phyloP scores from a whole-genome alignment of 2,329 filamentous ascomycete genomes.

The Exophiala bonariae region DNA sequence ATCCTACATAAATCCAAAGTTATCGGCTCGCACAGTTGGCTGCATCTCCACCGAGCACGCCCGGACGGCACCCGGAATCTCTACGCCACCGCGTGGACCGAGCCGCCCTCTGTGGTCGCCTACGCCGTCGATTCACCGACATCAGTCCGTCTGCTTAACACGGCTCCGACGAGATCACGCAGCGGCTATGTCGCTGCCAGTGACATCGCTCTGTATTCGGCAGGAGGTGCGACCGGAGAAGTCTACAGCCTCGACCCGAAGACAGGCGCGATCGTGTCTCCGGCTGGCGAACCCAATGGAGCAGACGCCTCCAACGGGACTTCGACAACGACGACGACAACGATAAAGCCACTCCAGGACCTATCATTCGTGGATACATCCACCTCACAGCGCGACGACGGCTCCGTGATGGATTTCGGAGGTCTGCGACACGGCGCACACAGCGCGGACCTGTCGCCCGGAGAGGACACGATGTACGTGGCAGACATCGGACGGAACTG shows the following conservation, averaged over 20 bases:
- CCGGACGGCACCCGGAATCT: constrained; percentile 16
- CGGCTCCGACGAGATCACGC: constrained; percentile 21
- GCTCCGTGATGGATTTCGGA: constrained; percentile 29
- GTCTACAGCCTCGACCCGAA: constrained; percentile 27
- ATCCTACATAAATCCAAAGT: constrained; percentile 24
- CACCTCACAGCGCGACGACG: constrained; percentile 22
- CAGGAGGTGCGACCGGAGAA: constrained; percentile 28
- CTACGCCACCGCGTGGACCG: constrained; percentile 29
- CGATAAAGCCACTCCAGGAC: constrained; percentile 19
- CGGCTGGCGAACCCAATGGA: too few relatives aligned
- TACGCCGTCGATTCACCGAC: constrained; percentile 26
- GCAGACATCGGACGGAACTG: constrained; percentile 32
- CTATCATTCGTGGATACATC: constrained; percentile 23
- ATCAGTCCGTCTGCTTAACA: constrained; percentile 22
- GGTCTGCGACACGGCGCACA: constrained; percentile 31
- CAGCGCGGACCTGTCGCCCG: constrained; percentile 29
- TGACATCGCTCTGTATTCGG: constrained; percentile 24
- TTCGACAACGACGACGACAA: background rate
- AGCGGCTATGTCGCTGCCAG: constrained; percentile 28
- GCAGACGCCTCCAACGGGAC: too few relatives aligned
- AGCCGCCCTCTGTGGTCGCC: constrained; percentile 25
- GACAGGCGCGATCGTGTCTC: constrained; percentile 16
- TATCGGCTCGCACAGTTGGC: constrained; percentile 30
- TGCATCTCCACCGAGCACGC: constrained; percentile 22
- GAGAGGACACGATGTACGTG: constrained; percentile 28